Conservation (phyloP, 1,139 yeast genomes). For the Candida frijolesensis region DNA sequence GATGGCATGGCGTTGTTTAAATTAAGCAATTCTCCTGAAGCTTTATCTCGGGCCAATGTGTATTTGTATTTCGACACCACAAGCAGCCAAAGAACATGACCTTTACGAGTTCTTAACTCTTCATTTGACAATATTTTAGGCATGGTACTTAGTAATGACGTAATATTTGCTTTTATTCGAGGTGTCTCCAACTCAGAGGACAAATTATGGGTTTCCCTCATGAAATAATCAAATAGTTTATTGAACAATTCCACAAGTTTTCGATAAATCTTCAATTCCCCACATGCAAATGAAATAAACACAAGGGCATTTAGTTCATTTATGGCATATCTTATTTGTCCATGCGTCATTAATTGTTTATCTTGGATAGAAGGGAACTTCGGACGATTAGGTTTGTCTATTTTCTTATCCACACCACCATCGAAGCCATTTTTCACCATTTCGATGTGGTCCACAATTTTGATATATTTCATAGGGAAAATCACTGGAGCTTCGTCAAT, state of each 20-base stretch:
- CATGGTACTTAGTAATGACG: slow-evolving; percentile 62
- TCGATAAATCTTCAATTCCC: slow-evolving; percentile 62
- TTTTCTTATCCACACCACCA: slow-evolving; percentile 10
- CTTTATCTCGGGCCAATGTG: slow-evolving; percentile 61
- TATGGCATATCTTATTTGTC: slow-evolving; percentile 60
- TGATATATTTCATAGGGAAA: slow-evolving; percentile 59
- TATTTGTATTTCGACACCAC: slow-evolving; percentile 81
- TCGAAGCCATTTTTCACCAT: slow-evolving; percentile 28
- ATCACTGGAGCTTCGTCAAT: slow-evolving; percentile 52
- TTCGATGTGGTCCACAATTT: slow-evolving; percentile 36
- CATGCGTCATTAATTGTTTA: slow-evolving; percentile 40
- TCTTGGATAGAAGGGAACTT: slow-evolving; percentile 42
- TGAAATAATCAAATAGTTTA: slow-evolving; percentile 64
- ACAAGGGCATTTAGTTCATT: slow-evolving; percentile 64
- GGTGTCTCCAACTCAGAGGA: slow-evolving; percentile 61
- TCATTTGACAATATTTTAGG: slow-evolving; percentile 63
- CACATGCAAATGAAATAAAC: slow-evolving; percentile 69
- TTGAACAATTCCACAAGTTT: slow-evolving; percentile 55
- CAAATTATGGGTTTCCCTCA: slow-evolving; percentile 57
- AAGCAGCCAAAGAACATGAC: slow-evolving; percentile 40
- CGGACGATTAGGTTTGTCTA: slow-evolving; percentile 43
- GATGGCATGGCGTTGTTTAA: slow-evolving; percentile 51
- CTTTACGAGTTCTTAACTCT: slow-evolving; percentile 41
- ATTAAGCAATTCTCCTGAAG: slow-evolving; percentile 64
- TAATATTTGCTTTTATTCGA: slow-evolving; percentile 58